Base-by-base conservation (phyloP, 2,329 filamentous ascomycete genomes). In the Penicillium nordicum region DNA sequence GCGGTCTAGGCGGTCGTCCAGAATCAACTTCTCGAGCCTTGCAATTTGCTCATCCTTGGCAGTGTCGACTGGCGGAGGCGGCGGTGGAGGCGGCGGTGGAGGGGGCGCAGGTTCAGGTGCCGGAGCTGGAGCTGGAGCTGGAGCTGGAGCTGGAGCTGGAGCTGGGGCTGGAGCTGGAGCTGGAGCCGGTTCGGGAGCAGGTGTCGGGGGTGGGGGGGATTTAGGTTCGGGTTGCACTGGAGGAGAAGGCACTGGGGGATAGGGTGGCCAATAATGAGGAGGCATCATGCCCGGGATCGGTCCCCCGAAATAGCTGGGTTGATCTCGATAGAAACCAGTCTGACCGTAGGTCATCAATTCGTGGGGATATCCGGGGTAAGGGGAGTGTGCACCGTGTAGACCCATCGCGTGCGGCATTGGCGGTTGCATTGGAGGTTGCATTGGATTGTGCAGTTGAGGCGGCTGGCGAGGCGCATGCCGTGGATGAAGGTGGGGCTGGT, bases 21-120 rank as follows among this genome's bases (percentile, higher is more conserved):
- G 53, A 43, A 82, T 78, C 56, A 89, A 72, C 63, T 88, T 81
- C 59, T 83, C 80, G 59, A 87, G 81, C 55, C 87, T 80, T n/a
- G 78, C 77, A 59, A 87, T 84, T 54, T 88, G 79, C 57, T 82
- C 79, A 44, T 78, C 76, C 57, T 79, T 78, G 6, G 73, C 82
- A 1, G 82, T 79, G 51, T 88, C 82, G 30, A 73, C 70, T 9
- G 75, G 69, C 5, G 48, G 52, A 8, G 57, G 55, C 1, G 64
- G 55, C 3, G 67, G 64, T 5, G 48, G 52, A 6, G 30, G 30
- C 4, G 30, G 30, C 5, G 30, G 30, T n/a, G 36, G 58, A 18
- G 18, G 32, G 1, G 55, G 45, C 12, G 53, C 41, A 18, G 55
- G 51, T 12, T 29, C 49, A 9, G 57, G 57, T 18, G 18, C 18